Conservation (phyloP, 768 basidiomycete genomes). For the Tricholoma sp. region DNA sequence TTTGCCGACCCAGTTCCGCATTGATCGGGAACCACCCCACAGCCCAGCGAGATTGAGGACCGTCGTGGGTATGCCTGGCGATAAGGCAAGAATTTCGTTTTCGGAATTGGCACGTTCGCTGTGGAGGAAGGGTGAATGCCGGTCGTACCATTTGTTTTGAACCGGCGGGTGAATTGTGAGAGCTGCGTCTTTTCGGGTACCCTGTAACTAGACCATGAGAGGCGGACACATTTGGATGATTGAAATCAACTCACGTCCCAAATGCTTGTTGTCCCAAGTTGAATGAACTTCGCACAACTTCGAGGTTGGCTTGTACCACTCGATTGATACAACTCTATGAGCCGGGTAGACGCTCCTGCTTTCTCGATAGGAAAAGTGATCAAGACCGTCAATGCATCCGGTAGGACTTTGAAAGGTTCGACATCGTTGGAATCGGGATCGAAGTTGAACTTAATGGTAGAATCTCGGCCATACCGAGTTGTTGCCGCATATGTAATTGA, state of each 20-base stretch:
- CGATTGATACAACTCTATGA: conserved; percentile 41
- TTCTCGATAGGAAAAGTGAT: conserved; percentile 52
- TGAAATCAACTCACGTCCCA: conserved; percentile 45
- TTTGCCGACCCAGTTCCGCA: conserved; percentile 45
- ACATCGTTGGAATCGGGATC: conserved; percentile 43
- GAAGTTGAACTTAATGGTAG: conserved; percentile 51
- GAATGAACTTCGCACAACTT: conserved; percentile 37
- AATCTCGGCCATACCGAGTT: conserved; percentile 43
- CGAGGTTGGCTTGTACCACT: conserved; percentile 22
- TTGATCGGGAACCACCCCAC: conserved; percentile 51
- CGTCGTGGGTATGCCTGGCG: conserved; percentile 35
- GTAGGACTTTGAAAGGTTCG: conserved; percentile 40
- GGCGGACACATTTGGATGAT: not conserved
- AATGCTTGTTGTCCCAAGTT: conserved; percentile 56
- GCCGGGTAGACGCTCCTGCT: conserved; percentile 38
- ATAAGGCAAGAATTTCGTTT: conserved; percentile 45
- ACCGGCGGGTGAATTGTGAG: not conserved
- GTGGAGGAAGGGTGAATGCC: conserved; percentile 40
- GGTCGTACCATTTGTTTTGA: conserved; percentile 41
- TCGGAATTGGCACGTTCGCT: conserved; percentile 49
- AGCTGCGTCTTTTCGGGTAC: conserved; percentile 10
- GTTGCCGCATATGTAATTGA: conserved; percentile 45
- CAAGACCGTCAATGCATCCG: conserved; percentile 48
- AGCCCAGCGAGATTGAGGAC: conserved; percentile 60
- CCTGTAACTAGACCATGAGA: conserved; percentile 5